phyloP scores from a whole-genome alignment of 1,284 basidiomycete genomes.

The Quambalaria eucalypti region DNA sequence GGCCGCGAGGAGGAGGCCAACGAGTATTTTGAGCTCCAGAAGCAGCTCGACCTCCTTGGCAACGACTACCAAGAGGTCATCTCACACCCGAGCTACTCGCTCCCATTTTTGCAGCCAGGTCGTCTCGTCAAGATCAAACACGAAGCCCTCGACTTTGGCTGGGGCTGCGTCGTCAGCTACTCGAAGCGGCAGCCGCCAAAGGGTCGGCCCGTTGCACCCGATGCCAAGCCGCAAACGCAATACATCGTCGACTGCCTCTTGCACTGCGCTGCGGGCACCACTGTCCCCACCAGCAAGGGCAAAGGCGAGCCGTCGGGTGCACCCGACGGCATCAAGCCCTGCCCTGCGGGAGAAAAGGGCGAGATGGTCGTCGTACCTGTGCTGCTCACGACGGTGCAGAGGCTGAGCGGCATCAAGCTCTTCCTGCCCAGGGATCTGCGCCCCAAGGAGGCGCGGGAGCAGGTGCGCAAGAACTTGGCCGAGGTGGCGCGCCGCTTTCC shows the following conservation, averaged over 20 bases:
- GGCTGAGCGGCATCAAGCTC: constrained; percentile 77
- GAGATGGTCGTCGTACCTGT: constrained; percentile 81
- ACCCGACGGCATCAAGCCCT: constrained; percentile 20
- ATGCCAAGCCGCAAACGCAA: constrained; percentile 75
- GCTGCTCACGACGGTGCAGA: constrained; percentile 73
- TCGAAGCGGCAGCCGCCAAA: constrained; percentile 63
- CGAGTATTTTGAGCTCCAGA: constrained; percentile 82
- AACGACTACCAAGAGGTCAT: constrained; percentile 80
- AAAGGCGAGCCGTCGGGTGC: neutral
- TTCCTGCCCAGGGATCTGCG: constrained; percentile 84
- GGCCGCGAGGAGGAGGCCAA: constrained; percentile 73
- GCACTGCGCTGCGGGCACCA: constrained; percentile 63
- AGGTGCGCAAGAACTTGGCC: constrained; percentile 75
- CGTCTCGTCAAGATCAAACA: constrained; percentile 81
- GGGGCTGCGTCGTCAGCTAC: constrained; percentile 87
- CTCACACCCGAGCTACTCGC: constrained; percentile 83
- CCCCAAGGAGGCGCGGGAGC: constrained; percentile 64
- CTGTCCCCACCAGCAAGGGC: constrained; percentile 48
- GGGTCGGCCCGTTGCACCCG: constrained; percentile 20
- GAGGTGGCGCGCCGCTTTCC: constrained; percentile 86
- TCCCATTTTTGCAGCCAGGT: constrained; percentile 88
- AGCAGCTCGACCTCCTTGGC: constrained; percentile 79
- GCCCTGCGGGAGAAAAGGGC: constrained; percentile 23
- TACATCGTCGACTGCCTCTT: constrained; percentile 91
- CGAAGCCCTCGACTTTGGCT: constrained; percentile 82